Base-by-base conservation (phyloP, 2,329 filamentous ascomycete genomes). In the Coleophoma eucalyptorum region DNA sequence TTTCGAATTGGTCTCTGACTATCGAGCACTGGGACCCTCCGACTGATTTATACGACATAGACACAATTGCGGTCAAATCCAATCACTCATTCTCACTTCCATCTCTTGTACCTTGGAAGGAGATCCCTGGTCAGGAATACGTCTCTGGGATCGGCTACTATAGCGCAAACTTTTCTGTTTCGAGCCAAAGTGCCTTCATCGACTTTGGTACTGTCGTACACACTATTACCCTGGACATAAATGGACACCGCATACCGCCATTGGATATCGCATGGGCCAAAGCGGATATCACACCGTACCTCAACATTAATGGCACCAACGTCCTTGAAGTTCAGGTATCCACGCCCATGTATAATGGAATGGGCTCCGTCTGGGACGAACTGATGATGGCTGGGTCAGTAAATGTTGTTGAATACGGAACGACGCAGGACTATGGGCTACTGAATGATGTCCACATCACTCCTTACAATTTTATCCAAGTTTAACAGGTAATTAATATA, bases 1-100 rank as follows among this genome's bases (percentile, higher is more conserved):
- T 73, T 1, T 54, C 49, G 3, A 62, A 63, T 32, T 74, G 71
- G 71, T 63, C 59, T 1, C 54, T 74, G 2, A 59, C 54, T 1
- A 59, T 68, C 12, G 69, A 74, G 53, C 63, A 67, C 52, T 74
- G 71, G 71, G 58, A 59, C 6, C 62, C 69, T 5, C 69, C 70
- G 1, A 38, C 57, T 5, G 58, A 73, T 48, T 51, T 69, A 10
- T 66, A 54, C 35, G 50, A 65, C 33, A 50, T 61, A 8, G 35
- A 53, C 1, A 50, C 50, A n/a, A 53, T 49, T 18, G 46, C 63
- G 15, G 37, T 59, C 20, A 52, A 60, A 49, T 51, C 58, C 13
- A 69, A 69, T 45, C 65, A 61, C 1, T 69, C 65, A 2, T 62
- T 66, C 55, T 53, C 54, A 3, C 55, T 70, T 32, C 21, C 48